Conservation (phyloP, 371 early-diverging fungal genomes). For the Syncephalastrum monosporum region DNA sequence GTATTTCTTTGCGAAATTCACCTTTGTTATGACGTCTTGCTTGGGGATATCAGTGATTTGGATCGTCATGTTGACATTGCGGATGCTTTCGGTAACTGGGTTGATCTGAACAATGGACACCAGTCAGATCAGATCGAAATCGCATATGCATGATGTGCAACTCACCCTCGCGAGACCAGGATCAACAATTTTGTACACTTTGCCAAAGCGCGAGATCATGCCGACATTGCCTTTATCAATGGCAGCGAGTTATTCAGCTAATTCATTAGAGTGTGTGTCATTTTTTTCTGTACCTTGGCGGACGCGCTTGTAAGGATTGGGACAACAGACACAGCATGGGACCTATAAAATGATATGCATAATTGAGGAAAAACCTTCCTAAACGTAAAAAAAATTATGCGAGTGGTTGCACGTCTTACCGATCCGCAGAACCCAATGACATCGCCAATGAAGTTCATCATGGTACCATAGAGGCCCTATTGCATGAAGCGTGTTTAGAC, state of each 20-base stretch:
- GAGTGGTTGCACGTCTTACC: conserved; percentile 19
- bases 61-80: conserved; percentile 69
- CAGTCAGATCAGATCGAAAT: not conserved
- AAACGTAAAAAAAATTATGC: not conserved
- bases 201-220: conserved; percentile 76
- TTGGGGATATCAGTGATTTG: conserved; percentile 72
- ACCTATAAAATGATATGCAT: conserved; percentile 16
- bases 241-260: not conserved
- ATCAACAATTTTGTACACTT: conserved; percentile 84
- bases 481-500: not conserved
- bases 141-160: not conserved
- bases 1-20: conserved; percentile 3
- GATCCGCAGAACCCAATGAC: conserved; percentile 47
- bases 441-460: conserved; percentile 49
- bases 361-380: not conserved
- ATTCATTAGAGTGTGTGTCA: not conserved
- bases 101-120: conserved; percentile 50
- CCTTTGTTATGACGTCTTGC: conserved; percentile 83
- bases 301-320: conserved; percentile 77
- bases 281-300: conserved; percentile 42
- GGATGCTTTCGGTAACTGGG: conserved; percentile 67
- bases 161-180: conserved; percentile 75
- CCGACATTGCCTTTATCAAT: conserved; percentile 64
- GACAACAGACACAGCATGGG: conserved; percentile 60
- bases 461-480: conserved; percentile 44